A percentile compares a stretch with the other conserved stretches of the same genome.
These are phyloP conservation scores for Trichoderma aggressivum DNA, from an alignment of 2,329 filamentous ascomycete genomes.

Conservation along the genomic window DNA sequence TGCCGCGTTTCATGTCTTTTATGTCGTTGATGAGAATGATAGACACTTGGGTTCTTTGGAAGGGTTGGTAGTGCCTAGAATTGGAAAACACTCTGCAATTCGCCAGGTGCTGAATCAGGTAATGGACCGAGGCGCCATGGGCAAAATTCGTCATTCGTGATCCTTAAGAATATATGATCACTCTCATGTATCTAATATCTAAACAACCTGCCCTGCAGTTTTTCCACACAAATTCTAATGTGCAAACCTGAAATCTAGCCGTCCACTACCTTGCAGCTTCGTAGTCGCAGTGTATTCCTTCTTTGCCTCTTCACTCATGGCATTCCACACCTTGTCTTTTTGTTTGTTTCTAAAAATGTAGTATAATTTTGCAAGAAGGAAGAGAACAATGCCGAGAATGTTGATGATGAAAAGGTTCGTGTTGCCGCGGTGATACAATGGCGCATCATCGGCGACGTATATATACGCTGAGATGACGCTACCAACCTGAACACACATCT, in stretches of 20 bases:
- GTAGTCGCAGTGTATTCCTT: background rate
- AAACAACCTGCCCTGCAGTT: background rate
- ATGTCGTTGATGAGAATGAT: background rate
- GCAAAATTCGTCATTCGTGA: too few species aligned
- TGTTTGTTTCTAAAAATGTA: constrained; percentile 3
- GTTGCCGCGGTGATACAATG: constrained; percentile 7
- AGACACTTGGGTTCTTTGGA: background rate
- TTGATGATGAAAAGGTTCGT: constrained; percentile 1
- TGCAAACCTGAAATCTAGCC: constrained; percentile 3
- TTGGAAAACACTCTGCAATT: too few species aligned
- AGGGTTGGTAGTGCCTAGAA: background rate
- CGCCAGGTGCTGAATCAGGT: too few species aligned
- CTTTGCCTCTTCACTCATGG: background rate
- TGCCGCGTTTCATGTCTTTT: background rate
- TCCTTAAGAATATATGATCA: background rate
- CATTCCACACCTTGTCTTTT: background rate
- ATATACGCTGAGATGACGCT: constrained; percentile 11
- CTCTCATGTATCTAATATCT: background rate
- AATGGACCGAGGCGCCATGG: too few species aligned
- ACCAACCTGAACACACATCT: constrained; percentile 11
- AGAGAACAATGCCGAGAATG: background rate
- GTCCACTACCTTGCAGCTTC: background rate
- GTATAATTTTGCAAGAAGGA: background rate
- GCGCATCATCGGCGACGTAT: background rate
- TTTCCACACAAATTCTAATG: background rate